Evolutionary conservation across 75 land plant species (phyloP), one percentile per base, ranked within the genome.

Genomic region (Selaginella tamariscina): DNA sequence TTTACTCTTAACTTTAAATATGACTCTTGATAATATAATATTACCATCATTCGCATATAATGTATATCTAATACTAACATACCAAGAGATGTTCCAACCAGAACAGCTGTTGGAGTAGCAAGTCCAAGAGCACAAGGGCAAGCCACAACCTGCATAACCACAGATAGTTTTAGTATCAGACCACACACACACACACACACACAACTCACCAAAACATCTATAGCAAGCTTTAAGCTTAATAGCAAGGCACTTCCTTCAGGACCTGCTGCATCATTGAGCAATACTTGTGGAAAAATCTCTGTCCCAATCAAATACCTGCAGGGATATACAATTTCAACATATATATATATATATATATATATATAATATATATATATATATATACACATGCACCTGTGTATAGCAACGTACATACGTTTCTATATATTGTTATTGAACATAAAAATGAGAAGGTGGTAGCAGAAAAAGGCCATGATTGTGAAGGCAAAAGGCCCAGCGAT

Each of bases 61-160:
- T 27, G 0, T 5, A 24, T 27, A 13, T 28, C 2, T 29, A 57
- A 71, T 15, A 0, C 24, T 20, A 22, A 62, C 0, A 78, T 65
- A 84, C 99, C 99, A 29, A 90, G 83, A 22, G 99, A 95, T 22
- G 96, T 95, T 33, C 99, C 99, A 54, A 95, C 89, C 49, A 95
- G 75, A 21, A 95, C 89, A 55, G 99, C 99, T 30, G 99, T 95
- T 8, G 99, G 99, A 9, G 99, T 95, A 31, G 99, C 99, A 33
- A 95, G 85, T 2, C 99, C 99, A 33, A 95, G 73, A n/a, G 99
- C 99, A 81, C 97, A 95, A 26, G 99, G 99, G 66, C 97, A 90
- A 13, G 99, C 94, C 64, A 95, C 99, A 8, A 89, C 95, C 95
- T 89, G 84, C 31, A 44, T 32, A 54, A 8, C 15, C 15, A 39